phyloP scores from a whole-genome alignment of 116 monocot genomes.

The Iris pallida region DNA sequence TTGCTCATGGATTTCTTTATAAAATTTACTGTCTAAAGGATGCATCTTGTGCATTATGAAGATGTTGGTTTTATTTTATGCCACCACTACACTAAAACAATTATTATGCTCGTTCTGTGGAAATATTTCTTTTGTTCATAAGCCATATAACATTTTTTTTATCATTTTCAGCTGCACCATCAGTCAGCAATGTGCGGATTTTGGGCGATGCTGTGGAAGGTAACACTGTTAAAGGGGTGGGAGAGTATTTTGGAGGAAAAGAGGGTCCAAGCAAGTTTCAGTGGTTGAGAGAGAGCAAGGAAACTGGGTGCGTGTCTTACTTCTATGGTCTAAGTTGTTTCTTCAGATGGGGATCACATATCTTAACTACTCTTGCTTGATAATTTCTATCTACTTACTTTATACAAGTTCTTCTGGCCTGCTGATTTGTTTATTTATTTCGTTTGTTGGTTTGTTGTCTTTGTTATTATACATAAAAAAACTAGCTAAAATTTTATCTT shows the following conservation, averaged over 20 bases:
- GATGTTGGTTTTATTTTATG: no score
- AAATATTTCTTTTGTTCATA: no score
- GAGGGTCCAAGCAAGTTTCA: constrained; percentile 94
- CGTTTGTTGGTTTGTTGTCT: background rate
- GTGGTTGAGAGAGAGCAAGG: constrained; percentile 72
- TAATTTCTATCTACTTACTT: background rate
- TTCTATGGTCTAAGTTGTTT: no score
- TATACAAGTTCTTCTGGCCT: background rate
- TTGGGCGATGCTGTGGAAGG: constrained; percentile 84
- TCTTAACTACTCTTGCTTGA: background rate
- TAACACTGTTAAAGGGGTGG: constrained; percentile 62
- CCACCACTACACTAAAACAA: no score
- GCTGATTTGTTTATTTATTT: background rate
- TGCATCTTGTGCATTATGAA: no score
- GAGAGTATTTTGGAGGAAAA: constrained; percentile 94
- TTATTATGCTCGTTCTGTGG: no score
- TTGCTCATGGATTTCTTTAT: no score
- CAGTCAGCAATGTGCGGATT: constrained; percentile 68
- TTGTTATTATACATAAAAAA: background rate
- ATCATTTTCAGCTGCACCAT: constrained; percentile 70
- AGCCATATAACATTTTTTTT: background rate
- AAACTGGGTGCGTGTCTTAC: constrained; percentile 50
- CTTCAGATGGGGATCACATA: no score
- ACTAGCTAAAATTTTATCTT: background rate
- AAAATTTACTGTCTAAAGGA: no score